These are phyloP conservation scores for Dendrobium chrysotoxum DNA, from an alignment of 106 monocot species.

Conservation along the genomic window DNA sequence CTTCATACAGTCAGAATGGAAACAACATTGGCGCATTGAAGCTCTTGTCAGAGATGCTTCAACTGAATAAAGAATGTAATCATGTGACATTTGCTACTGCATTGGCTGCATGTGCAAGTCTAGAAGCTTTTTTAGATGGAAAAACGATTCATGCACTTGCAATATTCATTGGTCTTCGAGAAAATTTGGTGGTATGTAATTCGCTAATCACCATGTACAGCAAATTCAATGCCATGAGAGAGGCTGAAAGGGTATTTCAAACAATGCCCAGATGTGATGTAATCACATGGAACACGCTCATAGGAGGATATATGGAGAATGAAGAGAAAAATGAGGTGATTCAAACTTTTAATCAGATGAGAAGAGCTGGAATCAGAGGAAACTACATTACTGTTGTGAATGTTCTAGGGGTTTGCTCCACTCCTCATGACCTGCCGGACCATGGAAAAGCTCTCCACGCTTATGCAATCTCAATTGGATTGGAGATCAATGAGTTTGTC, in stretches of 20 bases:
- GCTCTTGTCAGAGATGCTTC: constrained; percentile 34
- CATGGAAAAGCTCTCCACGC: constrained; percentile 58
- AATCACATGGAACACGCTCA: constrained; percentile 64
- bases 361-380: constrained; percentile 21
- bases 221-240: constrained; percentile 49
- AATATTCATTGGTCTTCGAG: constrained; percentile 28
- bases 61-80: constrained; percentile 23
- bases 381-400: constrained; percentile 86
- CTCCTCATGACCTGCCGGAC: constrained; percentile 24
- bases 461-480: constrained; percentile 41
- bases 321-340: constrained; percentile 41
- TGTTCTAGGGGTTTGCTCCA: constrained; percentile 45
- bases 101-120: constrained; percentile 50
- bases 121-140: constrained; percentile 42
- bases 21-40: constrained; percentile 26
- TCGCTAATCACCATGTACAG: constrained; percentile 83
- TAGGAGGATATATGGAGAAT: constrained; percentile 59
- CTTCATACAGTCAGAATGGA: constrained; percentile 43
- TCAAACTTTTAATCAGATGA: constrained; percentile 54
- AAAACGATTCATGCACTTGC: constrained; percentile 61
- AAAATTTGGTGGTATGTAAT: constrained; percentile 53
- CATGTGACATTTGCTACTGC: constrained; percentile 64
- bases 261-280: constrained; percentile 39
- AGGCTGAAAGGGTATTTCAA: constrained; percentile 39
- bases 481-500: constrained; percentile 55